Evolutionary conservation across 257 asterid species (phyloP), one percentile per base, ranked within the genome.

Genomic region (Datura wrightii): DNA sequence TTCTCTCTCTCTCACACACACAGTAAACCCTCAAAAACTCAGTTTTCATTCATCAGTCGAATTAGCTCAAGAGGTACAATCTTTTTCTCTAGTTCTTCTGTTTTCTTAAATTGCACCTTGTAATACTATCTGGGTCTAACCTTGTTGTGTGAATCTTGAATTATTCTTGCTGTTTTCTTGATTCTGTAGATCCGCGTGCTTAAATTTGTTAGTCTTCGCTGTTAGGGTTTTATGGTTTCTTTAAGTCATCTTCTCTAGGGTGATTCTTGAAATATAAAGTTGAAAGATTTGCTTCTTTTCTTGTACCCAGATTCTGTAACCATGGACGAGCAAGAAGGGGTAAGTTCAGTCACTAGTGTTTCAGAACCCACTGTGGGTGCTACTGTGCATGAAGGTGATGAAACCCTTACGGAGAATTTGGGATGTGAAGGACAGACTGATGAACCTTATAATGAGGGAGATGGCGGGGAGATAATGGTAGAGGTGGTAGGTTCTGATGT

Each of bases 401-500:
- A 86, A 83, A 74, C 86, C 79, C 80, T 76, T 74, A 83, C 58
- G 50, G 92, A 76, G 34, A 87, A 78, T 82, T 70, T 83, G 82
- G 88, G 87, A 41, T 53, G 86, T 88, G 94, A 88, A 62, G 87
- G 83, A 79, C 87, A 56, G 85, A 84, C n/a, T 36, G 93, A 87
- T 79, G 92, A 65, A 48, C 83, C 89, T 79, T 89, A 37, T 83
- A 87, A 65, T 52, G 95, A 79, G 79, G 92, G 89, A 44, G 95
- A 90, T 52, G 94, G 86, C 16, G 95, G 86, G 78, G 98, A 94
- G 87, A 86, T 93, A 80, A 94, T 94, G 97, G 93, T 94, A 44
- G 99, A 94, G 85, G 86, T 94, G 85, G 97, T 94, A 84, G 98
- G 97, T 65, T 90, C 99, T 24, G 94, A 94, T 88, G 95, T 93